phyloP scores from a whole-genome alignment of 2,329 filamentous ascomycete species.

The Ilyonectria destructans region DNA sequence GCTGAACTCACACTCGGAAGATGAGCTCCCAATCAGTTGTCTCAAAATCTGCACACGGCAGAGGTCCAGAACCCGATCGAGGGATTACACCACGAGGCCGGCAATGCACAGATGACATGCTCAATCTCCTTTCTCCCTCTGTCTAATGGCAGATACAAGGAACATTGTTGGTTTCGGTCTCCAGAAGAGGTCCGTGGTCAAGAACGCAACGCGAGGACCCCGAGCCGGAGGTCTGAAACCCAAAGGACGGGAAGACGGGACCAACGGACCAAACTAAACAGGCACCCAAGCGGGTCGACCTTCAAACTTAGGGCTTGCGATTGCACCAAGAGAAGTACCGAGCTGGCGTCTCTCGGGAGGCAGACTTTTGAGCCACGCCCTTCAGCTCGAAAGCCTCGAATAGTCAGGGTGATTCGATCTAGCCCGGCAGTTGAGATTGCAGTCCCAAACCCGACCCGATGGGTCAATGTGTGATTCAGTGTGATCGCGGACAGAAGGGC shows the following conservation, averaged over 20 bases:
- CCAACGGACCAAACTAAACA: constrained; percentile 6
- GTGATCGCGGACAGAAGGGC: background rate
- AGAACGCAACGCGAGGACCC: constrained; percentile 8
- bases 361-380: no score
- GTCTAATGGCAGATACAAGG: constrained; percentile 14
- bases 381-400: background rate
- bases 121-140: constrained; percentile 1
- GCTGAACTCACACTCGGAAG: constrained; percentile 8
- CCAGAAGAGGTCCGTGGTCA: constrained; percentile 1
- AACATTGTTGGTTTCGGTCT: constrained; percentile 1
- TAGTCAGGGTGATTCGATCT: background rate
- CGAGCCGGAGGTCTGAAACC: constrained; percentile 14
- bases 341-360: background rate
- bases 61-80: background rate
- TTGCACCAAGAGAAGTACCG: background rate
- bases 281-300: constrained; percentile 11
- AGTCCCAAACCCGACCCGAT: background rate
- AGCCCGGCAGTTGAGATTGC: background rate
- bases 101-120: background rate
- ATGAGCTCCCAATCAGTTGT: background rate
- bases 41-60: background rate
- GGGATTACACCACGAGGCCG: background rate
- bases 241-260: constrained; percentile 9
- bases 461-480: background rate
- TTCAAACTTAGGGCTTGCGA: background rate